phyloP scores from a whole-genome alignment of 495 filamentous ascomycete genomes.

The Massariosphaeria phaeospora region DNA sequence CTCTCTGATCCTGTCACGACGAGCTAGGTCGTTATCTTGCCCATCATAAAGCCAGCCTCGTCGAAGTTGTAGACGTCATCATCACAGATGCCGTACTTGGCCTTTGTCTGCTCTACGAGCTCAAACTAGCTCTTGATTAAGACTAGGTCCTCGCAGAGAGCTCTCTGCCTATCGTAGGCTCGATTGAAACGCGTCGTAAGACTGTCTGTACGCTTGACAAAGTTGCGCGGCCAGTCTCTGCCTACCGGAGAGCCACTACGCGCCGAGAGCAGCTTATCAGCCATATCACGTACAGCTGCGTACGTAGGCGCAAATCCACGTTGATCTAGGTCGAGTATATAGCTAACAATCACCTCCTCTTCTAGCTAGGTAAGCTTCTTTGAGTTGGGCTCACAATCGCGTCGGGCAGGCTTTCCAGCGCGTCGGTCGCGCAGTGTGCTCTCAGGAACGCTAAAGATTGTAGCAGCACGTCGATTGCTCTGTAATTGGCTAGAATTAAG shows the following conservation, averaged over 20 bases:
- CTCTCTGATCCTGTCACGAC: constrained; percentile 25
- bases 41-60: constrained; percentile 43
- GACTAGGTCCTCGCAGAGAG: constrained; percentile 41
- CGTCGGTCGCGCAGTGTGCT: constrained; percentile 7
- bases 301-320: constrained; percentile 13
- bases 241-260: constrained; percentile 15
- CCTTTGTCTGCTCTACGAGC: constrained; percentile 36
- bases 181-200: constrained; percentile 38
- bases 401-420: constrained; percentile 9
- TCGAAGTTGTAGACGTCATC: constrained; percentile 49
- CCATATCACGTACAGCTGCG: constrained; percentile 20
- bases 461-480: constrained; percentile 6
- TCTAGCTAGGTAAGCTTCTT: constrained; percentile 25
- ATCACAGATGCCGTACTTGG: constrained; percentile 40
- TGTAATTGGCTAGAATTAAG: constrained; percentile 10
- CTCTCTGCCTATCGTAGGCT: constrained; percentile 39
- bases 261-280: constrained; percentile 22
- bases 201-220: constrained; percentile 33
- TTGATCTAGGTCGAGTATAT: constrained; percentile 26
- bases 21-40: constrained; percentile 19
- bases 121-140: constrained; percentile 39
- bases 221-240: constrained; percentile 22
- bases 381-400: too few relatives aligned
- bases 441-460: constrained; percentile 14
- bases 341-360: constrained; percentile 19